Percentiles rank a stretch among this genome's conserved stretches.
Evolutionary conservation across 2,329 filamentous ascomycete genomes (phyloP).

Genomic region (Diaporthe batatas): DNA sequence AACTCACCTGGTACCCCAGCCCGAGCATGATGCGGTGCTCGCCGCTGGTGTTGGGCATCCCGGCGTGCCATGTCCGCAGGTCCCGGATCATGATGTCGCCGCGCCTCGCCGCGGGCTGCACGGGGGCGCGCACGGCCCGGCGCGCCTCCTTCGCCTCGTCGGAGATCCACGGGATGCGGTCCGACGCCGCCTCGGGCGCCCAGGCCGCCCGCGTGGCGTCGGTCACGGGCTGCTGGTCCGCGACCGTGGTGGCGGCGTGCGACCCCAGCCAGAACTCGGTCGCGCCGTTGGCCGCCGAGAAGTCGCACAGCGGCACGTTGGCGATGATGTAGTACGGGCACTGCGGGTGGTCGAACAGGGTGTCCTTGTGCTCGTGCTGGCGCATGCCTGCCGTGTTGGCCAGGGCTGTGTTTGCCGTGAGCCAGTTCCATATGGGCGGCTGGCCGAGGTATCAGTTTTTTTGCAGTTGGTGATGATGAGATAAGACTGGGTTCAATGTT

Average conservation of each 20-base stretch:
- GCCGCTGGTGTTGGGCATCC: constrained; percentile 50
- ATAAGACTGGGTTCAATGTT: background rate
- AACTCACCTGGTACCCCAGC: constrained; percentile 46
- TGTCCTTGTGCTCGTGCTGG: constrained; percentile 56
- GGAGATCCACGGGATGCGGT: constrained; percentile 40
- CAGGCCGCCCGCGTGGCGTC: constrained; percentile 28
- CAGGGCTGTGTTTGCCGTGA: constrained; percentile 56
- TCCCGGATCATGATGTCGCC: constrained; percentile 51
- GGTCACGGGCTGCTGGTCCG: constrained; percentile 50
- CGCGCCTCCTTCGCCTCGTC: constrained; percentile 44
- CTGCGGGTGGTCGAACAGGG: constrained; percentile 52
- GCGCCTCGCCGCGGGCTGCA: constrained; percentile 45
- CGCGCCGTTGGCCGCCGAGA: constrained; percentile 51
- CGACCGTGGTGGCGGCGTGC: constrained; percentile 50
- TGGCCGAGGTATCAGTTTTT: constrained; percentile 55
- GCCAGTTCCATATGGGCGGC: constrained; percentile 56
- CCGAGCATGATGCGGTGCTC: constrained; percentile 49
- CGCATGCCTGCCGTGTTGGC: constrained; percentile 52
- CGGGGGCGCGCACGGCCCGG: constrained; percentile 46
- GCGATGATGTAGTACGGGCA: constrained; percentile 56
- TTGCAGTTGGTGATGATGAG: background rate
- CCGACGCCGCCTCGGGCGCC: constrained; percentile 26
- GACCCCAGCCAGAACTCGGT: constrained; percentile 58
- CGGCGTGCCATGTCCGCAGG: constrained; percentile 50
- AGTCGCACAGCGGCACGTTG: constrained; percentile 55